phyloP scores from a whole-genome alignment of 176 grass and related monocot genomes.

The Phoenix dactylifera region DNA sequence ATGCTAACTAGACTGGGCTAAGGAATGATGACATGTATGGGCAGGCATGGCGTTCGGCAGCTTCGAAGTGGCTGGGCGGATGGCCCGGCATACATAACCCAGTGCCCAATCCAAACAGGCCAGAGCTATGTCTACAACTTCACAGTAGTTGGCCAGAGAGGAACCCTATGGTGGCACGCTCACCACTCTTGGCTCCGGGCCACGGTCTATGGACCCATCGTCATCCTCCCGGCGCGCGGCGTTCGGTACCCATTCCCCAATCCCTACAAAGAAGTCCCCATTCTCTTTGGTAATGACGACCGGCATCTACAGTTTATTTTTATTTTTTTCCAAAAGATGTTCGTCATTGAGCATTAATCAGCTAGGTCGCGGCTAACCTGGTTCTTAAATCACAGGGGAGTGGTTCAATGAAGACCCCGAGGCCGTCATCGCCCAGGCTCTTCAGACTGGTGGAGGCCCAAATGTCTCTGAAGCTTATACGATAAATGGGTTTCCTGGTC shows the following conservation, averaged over 20 bases:
- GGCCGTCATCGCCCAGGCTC: slow-evolving; percentile 51
- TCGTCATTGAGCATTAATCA: neutral
- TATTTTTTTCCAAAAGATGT: neutral
- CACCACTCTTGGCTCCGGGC: slow-evolving; percentile 4
- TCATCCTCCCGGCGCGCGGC: neutral
- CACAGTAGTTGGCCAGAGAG: neutral
- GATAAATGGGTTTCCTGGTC: slow-evolving; percentile 64
- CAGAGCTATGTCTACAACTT: slow-evolving; percentile 6
- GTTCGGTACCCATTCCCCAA: neutral
- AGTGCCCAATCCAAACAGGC: slow-evolving; percentile 9
- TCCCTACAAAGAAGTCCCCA: slow-evolving; percentile 3
- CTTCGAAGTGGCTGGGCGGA: slow-evolving; percentile 1
- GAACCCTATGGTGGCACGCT: slow-evolving; percentile 5
- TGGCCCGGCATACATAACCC: slow-evolving; percentile 1
- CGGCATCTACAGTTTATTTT: neutral
- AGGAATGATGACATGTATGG: neutral
- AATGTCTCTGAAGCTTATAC: slow-evolving; percentile 66
- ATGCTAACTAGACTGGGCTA: no score
- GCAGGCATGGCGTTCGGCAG: slow-evolving; percentile 7
- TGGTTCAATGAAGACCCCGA: slow-evolving; percentile 64
- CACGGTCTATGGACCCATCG: neutral
- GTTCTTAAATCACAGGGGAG: slow-evolving; percentile 34
- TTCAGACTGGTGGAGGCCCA: slow-evolving; percentile 45
- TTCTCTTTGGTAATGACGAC: neutral
- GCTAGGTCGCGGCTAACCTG: neutral